Evolutionary conservation across 2,329 filamentous ascomycete species (phyloP).

Genomic region (Rosellinia necatrix): DNA sequence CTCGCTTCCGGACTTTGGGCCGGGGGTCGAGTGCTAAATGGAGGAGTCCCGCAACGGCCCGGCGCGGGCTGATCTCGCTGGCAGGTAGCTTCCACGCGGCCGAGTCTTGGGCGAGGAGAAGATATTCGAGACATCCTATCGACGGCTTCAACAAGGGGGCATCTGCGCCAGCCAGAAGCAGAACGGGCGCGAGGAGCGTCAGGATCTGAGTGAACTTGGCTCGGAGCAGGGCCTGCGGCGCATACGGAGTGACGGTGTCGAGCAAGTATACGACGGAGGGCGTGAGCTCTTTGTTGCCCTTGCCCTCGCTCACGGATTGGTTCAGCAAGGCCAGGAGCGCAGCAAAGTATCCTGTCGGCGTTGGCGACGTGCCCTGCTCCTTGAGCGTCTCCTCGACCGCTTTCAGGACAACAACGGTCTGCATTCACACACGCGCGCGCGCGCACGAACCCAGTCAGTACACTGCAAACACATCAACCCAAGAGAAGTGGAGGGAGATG

Average conservation of each 20-base stretch:
- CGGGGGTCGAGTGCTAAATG: slow-evolving; percentile 83
- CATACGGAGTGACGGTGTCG: slow-evolving; percentile 84
- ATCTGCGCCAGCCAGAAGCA: slow-evolving; percentile 80
- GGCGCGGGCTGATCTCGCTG: slow-evolving; percentile 80
- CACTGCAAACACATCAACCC: slow-evolving; percentile 15
- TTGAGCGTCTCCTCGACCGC: slow-evolving; percentile 92
- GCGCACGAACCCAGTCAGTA: slow-evolving; percentile 18
- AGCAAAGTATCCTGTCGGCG: slow-evolving; percentile 91
- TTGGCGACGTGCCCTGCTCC: slow-evolving; percentile 81
- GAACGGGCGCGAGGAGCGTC: slow-evolving; percentile 79
- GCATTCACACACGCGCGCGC: slow-evolving; percentile 13
- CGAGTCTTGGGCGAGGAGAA: slow-evolving; percentile 86
- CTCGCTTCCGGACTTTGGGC: slow-evolving; percentile 92
- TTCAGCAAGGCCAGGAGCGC: slow-evolving; percentile 87
- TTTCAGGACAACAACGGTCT: slow-evolving; percentile 85
- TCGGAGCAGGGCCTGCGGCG: slow-evolving; percentile 84
- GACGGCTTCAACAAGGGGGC: slow-evolving; percentile 84
- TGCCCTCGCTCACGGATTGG: slow-evolving; percentile 71
- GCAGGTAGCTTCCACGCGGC: slow-evolving; percentile 85
- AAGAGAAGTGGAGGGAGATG: neutral
- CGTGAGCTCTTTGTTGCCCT: slow-evolving; percentile 79
- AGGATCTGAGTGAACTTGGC: slow-evolving; percentile 96
- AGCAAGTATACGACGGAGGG: slow-evolving; percentile 93
- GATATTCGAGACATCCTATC: slow-evolving; percentile 91
- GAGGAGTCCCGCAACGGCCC: slow-evolving; percentile 84